These are phyloP conservation scores for Verbena officinalis DNA, from an alignment of 257 asterid species.

Conservation along the genomic window DNA sequence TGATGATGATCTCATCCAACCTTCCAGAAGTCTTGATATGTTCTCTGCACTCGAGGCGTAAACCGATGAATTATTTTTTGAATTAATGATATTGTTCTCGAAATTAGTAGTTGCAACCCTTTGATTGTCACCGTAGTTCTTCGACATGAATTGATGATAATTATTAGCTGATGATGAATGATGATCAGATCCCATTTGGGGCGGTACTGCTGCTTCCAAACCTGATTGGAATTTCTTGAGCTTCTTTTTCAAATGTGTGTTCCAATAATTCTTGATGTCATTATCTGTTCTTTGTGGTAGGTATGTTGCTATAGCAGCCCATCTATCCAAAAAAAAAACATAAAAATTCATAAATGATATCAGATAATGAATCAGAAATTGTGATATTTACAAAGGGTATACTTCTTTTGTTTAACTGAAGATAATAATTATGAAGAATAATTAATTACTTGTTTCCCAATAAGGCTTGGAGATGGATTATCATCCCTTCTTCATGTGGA, in stretches of 20 bases:
- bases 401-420: not conserved
- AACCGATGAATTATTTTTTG: constrained; percentile 41
- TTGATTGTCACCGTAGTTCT: constrained; percentile 8
- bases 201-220: constrained; percentile 31
- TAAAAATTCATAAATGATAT: no score
- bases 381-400: not conserved
- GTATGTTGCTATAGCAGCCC: constrained; percentile 98
- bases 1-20: constrained; percentile 94
- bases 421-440: not conserved
- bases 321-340: constrained; percentile 40
- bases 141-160: constrained; percentile 46
- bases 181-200: constrained; percentile 35
- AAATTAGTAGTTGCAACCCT: no score
- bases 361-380: not conserved
- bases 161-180: constrained; percentile 12
- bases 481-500: constrained; percentile 98
- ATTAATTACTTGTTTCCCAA: constrained; percentile 83
- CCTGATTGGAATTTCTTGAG: constrained; percentile 60
- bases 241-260: constrained; percentile 93
- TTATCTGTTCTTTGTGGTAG: constrained; percentile 95
- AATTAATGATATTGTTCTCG: constrained; percentile 9
- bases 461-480: constrained; percentile 91
- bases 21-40: constrained; percentile 85
- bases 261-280: constrained; percentile 97
- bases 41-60: constrained; percentile 93